Percentiles rank a stretch among this genome's conserved stretches.
These are phyloP conservation scores for Candida sanyaensis DNA, from an alignment of 1,139 yeast genomes.

Conservation along the genomic window DNA sequence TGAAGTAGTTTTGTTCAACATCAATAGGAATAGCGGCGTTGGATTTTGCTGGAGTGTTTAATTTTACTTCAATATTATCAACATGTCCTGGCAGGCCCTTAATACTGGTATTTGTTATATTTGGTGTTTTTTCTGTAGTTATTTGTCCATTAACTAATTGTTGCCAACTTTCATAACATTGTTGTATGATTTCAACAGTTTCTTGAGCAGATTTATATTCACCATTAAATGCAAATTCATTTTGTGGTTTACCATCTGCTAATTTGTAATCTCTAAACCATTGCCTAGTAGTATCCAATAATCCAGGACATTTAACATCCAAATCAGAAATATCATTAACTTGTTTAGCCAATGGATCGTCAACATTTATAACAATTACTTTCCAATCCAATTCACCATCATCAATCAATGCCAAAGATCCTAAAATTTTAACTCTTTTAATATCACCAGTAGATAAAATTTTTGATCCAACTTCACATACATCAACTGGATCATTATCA, in stretches of 20 bases:
- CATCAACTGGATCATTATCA: constrained; percentile 90
- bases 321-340: constrained; percentile 78
- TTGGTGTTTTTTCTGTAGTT: constrained; percentile 51
- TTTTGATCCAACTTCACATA: constrained; percentile 81
- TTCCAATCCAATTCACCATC: constrained; percentile 97
- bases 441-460: constrained; percentile 75
- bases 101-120: constrained; percentile 60
- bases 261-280: constrained; percentile 92
- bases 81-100: constrained; percentile 44
- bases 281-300: constrained; percentile 78
- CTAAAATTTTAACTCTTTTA: constrained; percentile 79
- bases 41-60: constrained; percentile 18
- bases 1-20: constrained; percentile 18
- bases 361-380: constrained; percentile 71
- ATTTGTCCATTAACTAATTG: constrained; percentile 56
- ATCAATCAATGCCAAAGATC: constrained; percentile 84
- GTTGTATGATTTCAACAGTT: constrained; percentile 70
- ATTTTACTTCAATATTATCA: constrained; percentile 18
- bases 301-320: constrained; percentile 73
- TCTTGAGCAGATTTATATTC: constrained; percentile 73
- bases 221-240: constrained; percentile 84
- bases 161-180: constrained; percentile 75
- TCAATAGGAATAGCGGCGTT: constrained; percentile 32
- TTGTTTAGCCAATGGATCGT: constrained; percentile 76
- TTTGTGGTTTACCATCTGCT: constrained; percentile 89